Conservation (phyloP, 202 grass and related monocot species). For the Schoenoplectus triqueter region DNA sequence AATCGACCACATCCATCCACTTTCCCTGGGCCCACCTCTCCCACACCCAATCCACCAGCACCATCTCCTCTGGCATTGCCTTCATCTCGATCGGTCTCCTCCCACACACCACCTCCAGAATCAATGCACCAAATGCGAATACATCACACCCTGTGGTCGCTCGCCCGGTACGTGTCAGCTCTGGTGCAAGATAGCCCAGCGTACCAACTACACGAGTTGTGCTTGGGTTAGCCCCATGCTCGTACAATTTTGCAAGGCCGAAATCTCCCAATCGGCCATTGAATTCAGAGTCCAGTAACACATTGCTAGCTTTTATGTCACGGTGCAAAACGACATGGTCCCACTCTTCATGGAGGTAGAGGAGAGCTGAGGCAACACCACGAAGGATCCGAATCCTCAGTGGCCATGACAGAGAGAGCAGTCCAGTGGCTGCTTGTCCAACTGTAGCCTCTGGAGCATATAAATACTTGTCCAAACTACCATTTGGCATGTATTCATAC, state of each 20-base stretch:
- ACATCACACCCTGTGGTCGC: slow-evolving; percentile 53
- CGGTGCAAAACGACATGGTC: slow-evolving; percentile 69
- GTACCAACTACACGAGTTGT: slow-evolving; percentile 68
- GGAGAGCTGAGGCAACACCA: slow-evolving; percentile 57
- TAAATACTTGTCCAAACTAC: slow-evolving; percentile 56
- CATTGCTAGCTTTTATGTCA: slow-evolving; percentile 68
- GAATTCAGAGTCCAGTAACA: slow-evolving; percentile 59
- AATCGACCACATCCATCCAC: slow-evolving; percentile 50
- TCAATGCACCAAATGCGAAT: slow-evolving; percentile 62
- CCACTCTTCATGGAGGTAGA: slow-evolving; percentile 79
- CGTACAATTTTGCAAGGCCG: slow-evolving; percentile 65
- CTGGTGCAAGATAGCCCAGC: slow-evolving; percentile 64
- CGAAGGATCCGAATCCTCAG: slow-evolving; percentile 45
- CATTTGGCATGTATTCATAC: slow-evolving; percentile 77
- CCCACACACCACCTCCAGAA: slow-evolving; percentile 56
- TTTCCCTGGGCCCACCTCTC: slow-evolving; percentile 56
- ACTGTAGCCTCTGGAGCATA: slow-evolving; percentile 32
- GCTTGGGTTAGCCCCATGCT: slow-evolving; percentile 65
- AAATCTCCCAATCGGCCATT: slow-evolving; percentile 61
- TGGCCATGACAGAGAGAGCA: slow-evolving; percentile 41
- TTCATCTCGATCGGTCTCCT: slow-evolving; percentile 55
- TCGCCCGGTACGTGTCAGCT: slow-evolving; percentile 57
- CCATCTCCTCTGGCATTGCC: slow-evolving; percentile 50
- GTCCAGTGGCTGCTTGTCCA: neutral
- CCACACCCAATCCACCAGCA: slow-evolving; percentile 72